Evolutionary conservation across 2,329 filamentous ascomycete genomes (phyloP), one percentile per base, ranked within the genome.

Genomic region (Nigrograna mackinnonii): DNA sequence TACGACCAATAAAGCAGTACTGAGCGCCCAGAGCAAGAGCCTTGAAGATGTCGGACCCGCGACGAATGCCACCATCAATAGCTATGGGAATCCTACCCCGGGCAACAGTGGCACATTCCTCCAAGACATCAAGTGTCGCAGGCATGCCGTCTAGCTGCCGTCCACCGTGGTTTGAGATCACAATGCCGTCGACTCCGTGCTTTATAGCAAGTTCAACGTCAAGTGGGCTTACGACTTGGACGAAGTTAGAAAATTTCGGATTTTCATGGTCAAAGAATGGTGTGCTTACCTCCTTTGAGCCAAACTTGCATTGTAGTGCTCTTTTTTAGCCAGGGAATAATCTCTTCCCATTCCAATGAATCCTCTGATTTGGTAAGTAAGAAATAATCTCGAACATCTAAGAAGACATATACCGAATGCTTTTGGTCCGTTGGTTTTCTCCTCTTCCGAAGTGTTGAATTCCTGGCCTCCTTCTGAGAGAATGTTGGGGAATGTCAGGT

Each of bases 161-260:
- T 1, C 66, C 67, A 55, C 47, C 68, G 33, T 71, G 68, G 17
- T 70, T 71, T 1, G 61, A 64, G 0, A 71, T 52, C 1, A 70
- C 55, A 6, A 70, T 62, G 0, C 77, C 79, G 34, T 78, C 70
- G 3, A 73, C 68, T 0, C 76, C 76, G 37, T 70, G 44, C 41
- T 69, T 43, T 9, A 72, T 66, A 0, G 78, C 78, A 14, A 73
- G 49, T 20, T 68, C 60, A 0, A 76, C 77, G 43, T 82, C 79
- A 13, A 75, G 72, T 1, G 73, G 70, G 33, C 72, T 72, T 41
- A 78, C 70, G 14, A 82, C 60, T 36, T 9, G n/a, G 31, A 36
- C 6, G 2, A 13, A 21, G 21, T 12, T 22, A 17, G 21, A 3
- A 36, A 20, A 12, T 4, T 11, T 16, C 16, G 9, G 11, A 7